phyloP scores from a whole-genome alignment of 176 grass and related monocot genomes.

The Musa troglodytarum region DNA sequence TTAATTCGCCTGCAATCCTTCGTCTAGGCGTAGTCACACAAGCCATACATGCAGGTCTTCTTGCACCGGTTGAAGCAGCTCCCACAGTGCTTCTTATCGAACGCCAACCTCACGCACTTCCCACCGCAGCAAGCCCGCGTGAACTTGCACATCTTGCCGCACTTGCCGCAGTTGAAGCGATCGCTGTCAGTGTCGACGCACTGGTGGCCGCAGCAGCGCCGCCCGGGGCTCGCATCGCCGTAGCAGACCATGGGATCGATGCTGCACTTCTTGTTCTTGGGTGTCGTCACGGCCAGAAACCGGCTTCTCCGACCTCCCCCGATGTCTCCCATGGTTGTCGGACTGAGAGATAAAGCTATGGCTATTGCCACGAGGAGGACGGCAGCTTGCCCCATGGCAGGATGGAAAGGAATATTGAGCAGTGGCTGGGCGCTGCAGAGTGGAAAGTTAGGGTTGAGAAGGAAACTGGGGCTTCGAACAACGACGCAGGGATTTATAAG shows the following conservation, averaged over 20 bases:
- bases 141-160: conserved; percentile 25
- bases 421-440: neutral
- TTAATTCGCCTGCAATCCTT: too few species aligned
- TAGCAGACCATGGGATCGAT: neutral
- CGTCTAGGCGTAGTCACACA: conserved; percentile 23
- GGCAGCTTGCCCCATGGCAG: conserved; percentile 8
- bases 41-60: conserved; percentile 18
- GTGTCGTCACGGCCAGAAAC: neutral
- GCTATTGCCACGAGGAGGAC: conserved; percentile 7
- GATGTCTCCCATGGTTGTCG: neutral
- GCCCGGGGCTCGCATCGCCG: neutral
- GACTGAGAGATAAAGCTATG: neutral
- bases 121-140: conserved; percentile 21
- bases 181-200: conserved; percentile 20
- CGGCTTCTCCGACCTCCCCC: neutral
- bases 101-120: conserved; percentile 16
- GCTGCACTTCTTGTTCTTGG: neutral
- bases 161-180: conserved; percentile 22
- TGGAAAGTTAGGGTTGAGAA: neutral
- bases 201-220: conserved; percentile 16
- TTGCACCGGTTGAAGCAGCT: conserved; percentile 23
- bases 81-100: conserved; percentile 25
- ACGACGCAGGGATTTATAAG: neutral
- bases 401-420: neutral
- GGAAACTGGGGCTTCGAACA: too few species aligned